Percentiles rank a stretch among this genome's conserved stretches.
phyloP scores from a whole-genome alignment of 305 asterid genomes.

The Salvia sclarea region DNA sequence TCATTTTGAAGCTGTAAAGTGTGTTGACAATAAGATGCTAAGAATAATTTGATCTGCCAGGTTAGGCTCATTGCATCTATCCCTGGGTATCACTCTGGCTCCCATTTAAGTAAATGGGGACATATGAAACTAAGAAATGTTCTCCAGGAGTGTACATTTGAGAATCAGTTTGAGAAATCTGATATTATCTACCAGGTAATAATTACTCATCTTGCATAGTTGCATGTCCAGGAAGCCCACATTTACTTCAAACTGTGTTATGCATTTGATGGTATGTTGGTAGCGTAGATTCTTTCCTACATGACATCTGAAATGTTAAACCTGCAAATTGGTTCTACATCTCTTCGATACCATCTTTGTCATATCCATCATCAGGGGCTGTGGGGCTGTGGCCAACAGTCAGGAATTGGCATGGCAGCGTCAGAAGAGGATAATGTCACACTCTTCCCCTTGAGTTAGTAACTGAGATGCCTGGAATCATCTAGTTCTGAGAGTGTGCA shows the following conservation, averaged over 20 bases:
- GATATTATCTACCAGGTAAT: constrained; percentile 88
- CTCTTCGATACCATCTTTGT: not conserved
- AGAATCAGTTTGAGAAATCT: constrained; percentile 77
- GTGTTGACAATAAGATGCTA: constrained; percentile 18
- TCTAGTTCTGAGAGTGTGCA: constrained; percentile 5
- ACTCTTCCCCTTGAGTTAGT: not conserved
- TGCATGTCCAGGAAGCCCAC: constrained; percentile 15
- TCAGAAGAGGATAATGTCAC: not conserved
- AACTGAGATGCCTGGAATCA: not conserved
- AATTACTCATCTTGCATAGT: constrained; percentile 26
- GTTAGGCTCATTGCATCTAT: constrained; percentile 95
- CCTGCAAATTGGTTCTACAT: not conserved
- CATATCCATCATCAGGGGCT: not conserved
- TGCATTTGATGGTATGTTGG: not conserved
- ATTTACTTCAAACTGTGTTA: not conserved
- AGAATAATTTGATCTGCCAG: constrained; percentile 44
- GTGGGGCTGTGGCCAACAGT: constrained; percentile 18
- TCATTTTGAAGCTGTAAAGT: constrained; percentile 6
- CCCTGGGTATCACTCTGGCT: constrained; percentile 92
- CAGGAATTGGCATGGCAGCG: not conserved
- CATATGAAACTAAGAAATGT: constrained; percentile 91
- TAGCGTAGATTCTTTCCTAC: not conserved
- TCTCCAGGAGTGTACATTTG: constrained; percentile 83
- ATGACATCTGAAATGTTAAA: not conserved
- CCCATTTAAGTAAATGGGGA: constrained; percentile 89